Evolutionary conservation across 495 filamentous ascomycete genomes (phyloP), one percentile per base, ranked within the genome.

Genomic region (Penicillium arizonense): DNA sequence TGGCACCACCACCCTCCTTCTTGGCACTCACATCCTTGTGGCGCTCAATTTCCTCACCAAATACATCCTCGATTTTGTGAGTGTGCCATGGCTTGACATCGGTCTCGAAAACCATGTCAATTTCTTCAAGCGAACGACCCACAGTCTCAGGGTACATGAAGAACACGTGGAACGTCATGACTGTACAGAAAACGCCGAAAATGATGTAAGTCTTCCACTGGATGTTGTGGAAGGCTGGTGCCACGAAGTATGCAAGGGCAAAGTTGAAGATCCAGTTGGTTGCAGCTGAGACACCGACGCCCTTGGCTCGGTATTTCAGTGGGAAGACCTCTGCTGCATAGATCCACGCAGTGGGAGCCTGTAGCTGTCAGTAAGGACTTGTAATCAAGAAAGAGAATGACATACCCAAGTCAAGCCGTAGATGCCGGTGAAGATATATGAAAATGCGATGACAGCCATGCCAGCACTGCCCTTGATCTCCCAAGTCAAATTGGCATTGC

Each of bases 261-360:
- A 88, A 88, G 73, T 88, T 89, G 76, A 88, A 90, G 13, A 87
- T 75, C 87, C 87, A 89, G 68, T 91, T 90, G 3, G 80, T 81
- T 21, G 84, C 75, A 0, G 86, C 81, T 0, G 86, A 81, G 20
- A 89, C 70, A 9, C 73, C 81, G 73, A 89, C 87, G 12, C 87
- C 87, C 30, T 80, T 85, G 12, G 86, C 87, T 14, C 88, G 82
- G 13, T 85, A 89, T 59, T 87, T 86, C 9, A 90, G 76, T 0
- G 84, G 84, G 79, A 86, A 90, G 3, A 90, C 82, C 71, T 91
- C 87, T 16, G 87, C 80, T 0, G 85, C 82, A 68, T 91, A 90
- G 51, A 90, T 78, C 87, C 87, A 90, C 53, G 76, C 86, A 1
- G 84, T 77, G 3, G 85, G 86, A 1, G 86, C 87, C 46, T 88